Base-by-base conservation (phyloP, 129 eudicot genomes). In the Pulicaria dysenterica region DNA sequence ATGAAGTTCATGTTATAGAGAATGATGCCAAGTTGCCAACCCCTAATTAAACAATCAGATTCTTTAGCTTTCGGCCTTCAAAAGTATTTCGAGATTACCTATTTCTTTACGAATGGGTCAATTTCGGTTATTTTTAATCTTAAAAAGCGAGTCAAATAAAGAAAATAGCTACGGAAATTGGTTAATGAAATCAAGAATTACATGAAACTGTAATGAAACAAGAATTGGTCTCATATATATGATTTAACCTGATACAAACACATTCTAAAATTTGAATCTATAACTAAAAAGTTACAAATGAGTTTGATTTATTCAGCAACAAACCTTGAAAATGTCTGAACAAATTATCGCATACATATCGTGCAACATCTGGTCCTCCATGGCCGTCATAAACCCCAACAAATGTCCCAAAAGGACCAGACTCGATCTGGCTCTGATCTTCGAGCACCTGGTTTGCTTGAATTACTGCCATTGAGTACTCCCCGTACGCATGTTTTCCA, bases 311-410 rank as follows among this genome's bases (percentile, higher is more conserved):
- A 11, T 41, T 56, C 36, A 44, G 54, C 7, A 49, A 77, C 81
- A 34, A 71, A 84, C 94, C 89, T 84, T 73, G 80, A 62, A 87
- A 82, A 48, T 82, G 59, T 65, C 76, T 72, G 64, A 87, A 87
- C 79, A 87, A 38, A 57, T 84, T 76, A 77, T 87, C 94, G 17
- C 87, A 82, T 3, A 87, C 83, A 34, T 73, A 87, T 36, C 87
- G 77, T 6, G 93, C 89, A 9, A 81, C 81, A 44, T 87, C 83
- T 0, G 87, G 89, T 5, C 93, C 93, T 12, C 89, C 94, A 70
- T 87, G 94, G 54, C 94, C 94, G 70, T 87, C 94, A 58, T 87
- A 84, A 68, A 87, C 87, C 5, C 94, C 94, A 67, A 87, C 85
- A 73, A 82, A 87, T 4, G 87, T 84, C 34, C 89, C 94, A 55